These are phyloP conservation scores for Brasenia schreberi DNA, from an alignment of 164 flowering plant genomes.

Conservation along the genomic window DNA sequence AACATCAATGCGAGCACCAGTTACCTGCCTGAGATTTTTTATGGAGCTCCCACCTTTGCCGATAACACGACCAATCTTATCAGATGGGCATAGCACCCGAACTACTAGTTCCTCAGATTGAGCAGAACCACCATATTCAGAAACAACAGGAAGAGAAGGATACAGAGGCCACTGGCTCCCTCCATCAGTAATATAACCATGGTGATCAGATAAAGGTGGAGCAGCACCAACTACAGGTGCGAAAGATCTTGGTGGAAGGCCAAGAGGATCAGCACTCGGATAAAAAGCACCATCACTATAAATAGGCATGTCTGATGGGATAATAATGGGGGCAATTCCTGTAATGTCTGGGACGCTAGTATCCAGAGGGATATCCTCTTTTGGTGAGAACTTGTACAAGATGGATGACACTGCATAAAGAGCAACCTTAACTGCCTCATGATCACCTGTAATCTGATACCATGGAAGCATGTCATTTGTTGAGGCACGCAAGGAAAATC, in stretches of 20 bases:
- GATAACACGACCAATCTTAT: slow-evolving; percentile 91
- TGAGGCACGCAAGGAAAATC: background rate
- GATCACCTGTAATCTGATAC: slow-evolving; percentile 60
- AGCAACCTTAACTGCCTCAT: slow-evolving; percentile 73
- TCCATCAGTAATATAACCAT: slow-evolving; percentile 40
- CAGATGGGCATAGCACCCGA: slow-evolving; percentile 64
- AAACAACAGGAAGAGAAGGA: slow-evolving; percentile 56
- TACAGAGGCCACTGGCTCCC: slow-evolving; percentile 64
- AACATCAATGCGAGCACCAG: slow-evolving; percentile 88
- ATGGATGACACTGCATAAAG: slow-evolving; percentile 76
- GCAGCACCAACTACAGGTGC: slow-evolving; percentile 46
- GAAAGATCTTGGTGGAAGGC: slow-evolving; percentile 39
- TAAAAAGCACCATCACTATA: slow-evolving; percentile 63
- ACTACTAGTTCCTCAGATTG: slow-evolving; percentile 56
- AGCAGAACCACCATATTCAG: slow-evolving; percentile 49
- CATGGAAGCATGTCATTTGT: background rate
- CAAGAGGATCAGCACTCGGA: slow-evolving; percentile 47
- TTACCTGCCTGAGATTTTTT: slow-evolving; percentile 71
- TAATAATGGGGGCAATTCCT: slow-evolving; percentile 46
- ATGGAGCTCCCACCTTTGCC: slow-evolving; percentile 84
- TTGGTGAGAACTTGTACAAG: slow-evolving; percentile 81
- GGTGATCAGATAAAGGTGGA: slow-evolving; percentile 40
- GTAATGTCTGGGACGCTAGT: slow-evolving; percentile 43
- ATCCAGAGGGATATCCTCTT: slow-evolving; percentile 77
- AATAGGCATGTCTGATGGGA: slow-evolving; percentile 81